These are phyloP conservation scores for Rosa multiflora DNA, from an alignment of 306 rosid genomes.

Conservation along the genomic window DNA sequence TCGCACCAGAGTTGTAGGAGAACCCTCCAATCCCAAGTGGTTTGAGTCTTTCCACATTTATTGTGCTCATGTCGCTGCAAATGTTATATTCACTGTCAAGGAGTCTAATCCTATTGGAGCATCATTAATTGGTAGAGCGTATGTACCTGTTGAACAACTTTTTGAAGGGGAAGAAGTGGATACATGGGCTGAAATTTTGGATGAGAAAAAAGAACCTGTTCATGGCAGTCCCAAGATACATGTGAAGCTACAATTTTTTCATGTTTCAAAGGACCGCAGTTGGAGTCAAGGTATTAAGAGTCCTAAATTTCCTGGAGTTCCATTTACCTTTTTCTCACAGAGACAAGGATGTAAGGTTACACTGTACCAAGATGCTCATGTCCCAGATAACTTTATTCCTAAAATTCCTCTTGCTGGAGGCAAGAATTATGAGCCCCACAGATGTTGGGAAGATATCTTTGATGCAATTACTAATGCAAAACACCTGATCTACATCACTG, in stretches of 20 bases:
- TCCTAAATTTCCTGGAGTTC: constrained; percentile 50
- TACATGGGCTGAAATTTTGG: constrained; percentile 40
- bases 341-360: constrained; percentile 45
- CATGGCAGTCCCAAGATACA: constrained; percentile 41
- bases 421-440: constrained; percentile 41
- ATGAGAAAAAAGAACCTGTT: constrained; percentile 28
- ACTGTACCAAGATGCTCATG: constrained; percentile 49
- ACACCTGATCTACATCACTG: constrained; percentile 51
- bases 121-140: constrained; percentile 47
- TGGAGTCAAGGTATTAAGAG: constrained; percentile 48
- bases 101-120: constrained; percentile 50
- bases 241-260: constrained; percentile 44
- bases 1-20: constrained; percentile 42
- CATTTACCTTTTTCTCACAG: constrained; percentile 46
- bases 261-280: constrained; percentile 39
- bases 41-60: constrained; percentile 50
- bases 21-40: constrained; percentile 41
- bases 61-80: constrained; percentile 48
- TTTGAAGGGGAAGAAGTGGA: constrained; percentile 41
- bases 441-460: constrained; percentile 56
- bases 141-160: constrained; percentile 34
- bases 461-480: constrained; percentile 52
- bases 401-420: constrained; percentile 51
- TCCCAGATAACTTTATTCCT: constrained; percentile 47
- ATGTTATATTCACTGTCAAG: constrained; percentile 46